Evolutionary conservation across 495 filamentous ascomycete genomes (phyloP), one percentile per base, ranked within the genome.

Genomic region (Talaromyces proteolyticus): DNA sequence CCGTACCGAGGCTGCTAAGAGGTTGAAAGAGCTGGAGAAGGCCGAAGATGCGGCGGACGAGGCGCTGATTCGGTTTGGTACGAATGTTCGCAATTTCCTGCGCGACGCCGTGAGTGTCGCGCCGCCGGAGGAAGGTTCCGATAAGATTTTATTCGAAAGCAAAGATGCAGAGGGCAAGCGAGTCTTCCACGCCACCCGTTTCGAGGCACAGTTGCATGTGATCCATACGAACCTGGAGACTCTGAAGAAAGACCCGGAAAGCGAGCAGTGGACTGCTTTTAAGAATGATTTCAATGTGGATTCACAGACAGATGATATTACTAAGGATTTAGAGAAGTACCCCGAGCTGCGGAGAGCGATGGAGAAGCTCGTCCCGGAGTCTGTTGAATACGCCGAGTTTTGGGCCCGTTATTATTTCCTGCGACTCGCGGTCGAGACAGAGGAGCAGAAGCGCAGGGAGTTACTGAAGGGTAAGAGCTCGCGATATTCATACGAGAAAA

Each of bases 11-110:
- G 93, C 93, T 14, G 75, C 86, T 7, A 88, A 89, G 60, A 81
- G 88, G 44, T 74, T 98, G 37, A 91, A 88, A 59, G 92, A 96
- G 57, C 86, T 98, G 24, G 87, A 97, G 60, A 85, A 85, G 55
- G 93, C 92, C 37, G 93, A 98, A 65, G 91, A 96, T 59, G 91
- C 91, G n/a, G 93, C 93, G 17, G 93, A 98, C 64, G 94, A 96
- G 64, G 95, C 95, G 3, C 81, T 97, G 41, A 68, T 96, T 54
- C 90, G 87, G 49, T 99, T 97, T 61, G 93, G 93, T 20, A 80
- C 84, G 45, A 97, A 93, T 62, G 82, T 98, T 42, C 78, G 90
- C 8, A 86, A 92, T 67, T 97, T 94, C 69, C 73, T 98, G 58
- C 80, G 84, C 14, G 93, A 98, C 58, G 93, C 93, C 37, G 87